A percentile compares a stretch with the other conserved stretches of the same genome.
Conservation (phyloP, 1,284 basidiomycete species). For the Vanrija pseudolonga region DNA sequence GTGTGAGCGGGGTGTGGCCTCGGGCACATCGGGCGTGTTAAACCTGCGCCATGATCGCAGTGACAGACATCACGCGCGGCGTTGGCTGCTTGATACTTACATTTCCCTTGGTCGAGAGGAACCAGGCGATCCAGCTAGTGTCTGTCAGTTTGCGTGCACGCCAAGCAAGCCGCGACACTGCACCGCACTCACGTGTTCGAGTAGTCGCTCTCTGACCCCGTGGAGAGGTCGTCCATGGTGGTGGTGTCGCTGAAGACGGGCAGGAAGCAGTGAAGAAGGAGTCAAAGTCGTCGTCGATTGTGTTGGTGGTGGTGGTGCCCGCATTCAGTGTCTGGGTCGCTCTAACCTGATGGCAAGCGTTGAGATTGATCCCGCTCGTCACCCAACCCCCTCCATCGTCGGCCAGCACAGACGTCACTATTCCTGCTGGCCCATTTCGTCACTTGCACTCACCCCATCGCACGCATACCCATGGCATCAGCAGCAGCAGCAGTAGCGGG, state of each 20-base stretch:
- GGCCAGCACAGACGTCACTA: no score
- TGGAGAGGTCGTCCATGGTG: constrained; percentile 48
- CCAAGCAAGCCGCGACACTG: background rate
- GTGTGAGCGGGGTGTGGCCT: constrained; percentile 11
- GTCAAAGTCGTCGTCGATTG: no score
- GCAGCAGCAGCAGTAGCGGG: constrained; percentile 15
- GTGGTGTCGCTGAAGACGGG: background rate
- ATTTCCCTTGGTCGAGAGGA: constrained; percentile 70
- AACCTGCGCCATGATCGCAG: no score
- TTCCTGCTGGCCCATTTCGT: background rate
- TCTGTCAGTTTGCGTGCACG: background rate
- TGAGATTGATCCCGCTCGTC: no score
- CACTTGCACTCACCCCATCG: no score
- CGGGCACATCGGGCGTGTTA: no score
- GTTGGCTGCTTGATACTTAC: constrained; percentile 20
- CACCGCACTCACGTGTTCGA: constrained; percentile 43
- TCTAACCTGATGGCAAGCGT: no score
- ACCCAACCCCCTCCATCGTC: no score
- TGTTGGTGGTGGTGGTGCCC: no score
- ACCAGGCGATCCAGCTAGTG: constrained; percentile 95
- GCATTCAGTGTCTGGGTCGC: no score
- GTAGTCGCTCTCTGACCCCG: constrained; percentile 50
- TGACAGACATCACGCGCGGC: no score
- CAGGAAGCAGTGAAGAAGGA: background rate
- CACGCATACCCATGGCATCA: constrained; percentile 10